Base-by-base conservation (phyloP, 179 eudicot species). In the Sideroxylon spinosum region DNA sequence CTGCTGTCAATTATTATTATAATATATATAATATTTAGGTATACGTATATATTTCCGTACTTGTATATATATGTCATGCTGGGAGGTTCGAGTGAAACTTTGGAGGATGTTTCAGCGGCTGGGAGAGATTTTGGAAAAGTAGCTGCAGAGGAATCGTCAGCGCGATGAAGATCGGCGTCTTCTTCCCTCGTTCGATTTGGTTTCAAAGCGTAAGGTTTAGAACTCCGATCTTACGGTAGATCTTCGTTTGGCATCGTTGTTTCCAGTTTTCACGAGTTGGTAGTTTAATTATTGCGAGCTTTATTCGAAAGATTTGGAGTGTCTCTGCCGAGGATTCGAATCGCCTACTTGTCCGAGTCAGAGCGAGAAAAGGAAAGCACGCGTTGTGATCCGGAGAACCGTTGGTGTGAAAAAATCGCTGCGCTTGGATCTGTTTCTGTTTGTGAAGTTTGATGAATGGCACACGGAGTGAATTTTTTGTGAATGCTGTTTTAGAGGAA, bases 81-180 rank as follows among this genome's bases (percentile, higher is more conserved):
- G 12, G n/a, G 12, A 6, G 1, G 22, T 66, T 67, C 73, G 8
- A 52, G 53, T 76, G 53, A 76, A 65, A 5, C 63, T n/a, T 17
- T 17, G 16, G 28, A 76, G 12, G 14, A 76, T 76, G 71, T 76
- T 64, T 64, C 78, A 65, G 71, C 59, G 46, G 26, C 50, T 76
- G 5, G 71, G 71, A 46, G 63, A 69, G 78, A 75, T 75, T 63
- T 16, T 68, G 12, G 19, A 37, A 52, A 52, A 23, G 23, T 5
- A 71, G 74, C 11, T 7, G 37, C 62, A 9, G 76, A 55, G 63
- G 62, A 72, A 71, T 71, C 37, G 52, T 71, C 44, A 16, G 75
- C 32, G 29, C 59, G 29, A 76, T 76, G 79, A 67, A 32, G 79
- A 76, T 67, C 37, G 77, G 20, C 13, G 20, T 74, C 22, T 44